Base-by-base conservation (phyloP, 139 green algal genomes). In the Chlorella sp. region DNA sequence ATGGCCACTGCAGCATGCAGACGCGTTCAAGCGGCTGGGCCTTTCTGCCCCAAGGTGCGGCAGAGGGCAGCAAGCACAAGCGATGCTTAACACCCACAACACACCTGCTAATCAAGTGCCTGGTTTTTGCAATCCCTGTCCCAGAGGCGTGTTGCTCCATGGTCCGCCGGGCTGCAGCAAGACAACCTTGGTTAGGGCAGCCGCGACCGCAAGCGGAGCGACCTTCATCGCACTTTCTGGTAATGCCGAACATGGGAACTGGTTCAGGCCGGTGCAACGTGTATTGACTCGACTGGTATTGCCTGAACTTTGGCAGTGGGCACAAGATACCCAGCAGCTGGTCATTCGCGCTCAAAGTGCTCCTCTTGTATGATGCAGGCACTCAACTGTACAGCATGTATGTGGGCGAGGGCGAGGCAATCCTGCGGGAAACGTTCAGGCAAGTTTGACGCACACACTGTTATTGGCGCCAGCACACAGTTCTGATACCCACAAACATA, bases 131-230 rank as follows among this genome's bases (percentile, higher is more conserved):
- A 40, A 7, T 70, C 19, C 2, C 64, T 32, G 41, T 4, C 54
- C 26, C 70, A 76, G 72, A 0, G 96, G 96, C 4, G 91, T 98
- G 65, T 91, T 98, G 76, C 93, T 98, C 68, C 92, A 98, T 58
- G 96, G 96, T 0, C 94, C 95, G 7, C 96, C 96, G 36, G 94
- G 95, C 38, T 98, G 95, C 87, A 93, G 89, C 83, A 98, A 98
- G 87, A 98, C 96, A 0, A 95, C 92, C 41, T 84, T 98, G 46
- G 95, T 94, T 4, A 83, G 93, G 17, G 96, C 95, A 20, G 93
- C 92, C 22, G 95, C 94, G 41, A 92, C 88, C 68, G 90, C 86
- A 26, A 93, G 87, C 65, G 88, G 92, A 7, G 93, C 93, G 28
- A 95, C 92, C 34, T 88, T 98, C 64, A 89, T 97, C 28, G 72